Conservation (phyloP, 2,329 filamentous ascomycete species). For the Aspergillus eucalypticola region DNA sequence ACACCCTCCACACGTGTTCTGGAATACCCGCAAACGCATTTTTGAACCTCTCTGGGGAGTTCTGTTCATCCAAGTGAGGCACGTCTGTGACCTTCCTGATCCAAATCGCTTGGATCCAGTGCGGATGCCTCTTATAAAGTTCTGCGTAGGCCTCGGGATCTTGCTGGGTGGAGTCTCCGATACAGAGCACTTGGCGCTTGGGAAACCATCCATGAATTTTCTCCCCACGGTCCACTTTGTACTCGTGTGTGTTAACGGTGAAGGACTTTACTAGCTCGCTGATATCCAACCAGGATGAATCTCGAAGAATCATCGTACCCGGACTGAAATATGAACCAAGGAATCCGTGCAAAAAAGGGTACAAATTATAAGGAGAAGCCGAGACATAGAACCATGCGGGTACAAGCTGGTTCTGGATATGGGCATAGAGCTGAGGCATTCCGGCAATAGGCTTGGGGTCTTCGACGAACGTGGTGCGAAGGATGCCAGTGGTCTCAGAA, state of each 20-base stretch:
- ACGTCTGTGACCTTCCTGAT: slow-evolving; percentile 82
- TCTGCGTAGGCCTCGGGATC: slow-evolving; percentile 90
- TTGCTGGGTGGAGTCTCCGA: slow-evolving; percentile 88
- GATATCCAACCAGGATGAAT: slow-evolving; percentile 83
- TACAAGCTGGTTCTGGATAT: slow-evolving; percentile 59
- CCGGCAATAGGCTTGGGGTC: slow-evolving; percentile 68
- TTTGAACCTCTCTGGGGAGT: slow-evolving; percentile 73
- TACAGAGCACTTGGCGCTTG: slow-evolving; percentile 72
- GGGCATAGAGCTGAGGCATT: slow-evolving; percentile 81
- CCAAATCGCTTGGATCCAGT: slow-evolving; percentile 80
- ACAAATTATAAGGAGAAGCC: slow-evolving; percentile 91
- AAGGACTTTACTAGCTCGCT: slow-evolving; percentile 76
- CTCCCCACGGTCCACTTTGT: slow-evolving; percentile 78
- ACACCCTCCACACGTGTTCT: slow-evolving; percentile 73
- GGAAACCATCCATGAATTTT: slow-evolving; percentile 81
- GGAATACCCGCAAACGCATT: slow-evolving; percentile 78
- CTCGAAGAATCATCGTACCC: slow-evolving; percentile 80
- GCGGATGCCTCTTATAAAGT: slow-evolving; percentile 66
- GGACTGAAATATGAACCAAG: slow-evolving; percentile 68
- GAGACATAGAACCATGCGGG: slow-evolving; percentile 92
- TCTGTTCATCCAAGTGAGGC: slow-evolving; percentile 71
- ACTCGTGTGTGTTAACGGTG: slow-evolving; percentile 77
- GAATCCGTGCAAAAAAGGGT: slow-evolving; percentile 80
- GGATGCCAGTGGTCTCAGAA: slow-evolving; percentile 73
- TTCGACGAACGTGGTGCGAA: slow-evolving; percentile 81